These are phyloP conservation scores for Schoenoplectus triqueter DNA, from an alignment of 202 grass and related monocot species.

Conservation along the genomic window DNA sequence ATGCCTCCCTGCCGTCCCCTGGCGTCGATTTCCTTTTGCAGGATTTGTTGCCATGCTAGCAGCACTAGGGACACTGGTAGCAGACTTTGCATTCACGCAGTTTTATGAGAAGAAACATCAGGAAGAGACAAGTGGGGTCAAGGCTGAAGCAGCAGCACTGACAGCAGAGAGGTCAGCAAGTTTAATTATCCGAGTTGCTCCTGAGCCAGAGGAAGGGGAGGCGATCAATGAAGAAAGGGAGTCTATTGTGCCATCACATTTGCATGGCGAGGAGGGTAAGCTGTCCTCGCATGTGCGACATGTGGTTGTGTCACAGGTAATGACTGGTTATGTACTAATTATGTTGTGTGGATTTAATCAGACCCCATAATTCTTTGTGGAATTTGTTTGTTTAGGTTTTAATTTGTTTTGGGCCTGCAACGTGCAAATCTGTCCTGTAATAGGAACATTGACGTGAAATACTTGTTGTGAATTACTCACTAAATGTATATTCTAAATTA, in stretches of 20 bases:
- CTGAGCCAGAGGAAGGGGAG: constrained; percentile 9
- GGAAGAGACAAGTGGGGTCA: constrained; percentile 47
- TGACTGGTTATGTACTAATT: background rate
- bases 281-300: constrained; percentile 65
- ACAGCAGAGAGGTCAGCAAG: constrained; percentile 12
- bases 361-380: background rate
- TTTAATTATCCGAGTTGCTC: background rate
- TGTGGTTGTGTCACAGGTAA: constrained; percentile 82
- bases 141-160: constrained; percentile 43
- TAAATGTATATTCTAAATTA: background rate
- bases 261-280: constrained; percentile 38
- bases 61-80: constrained; percentile 70
- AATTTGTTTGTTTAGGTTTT: constrained; percentile 16
- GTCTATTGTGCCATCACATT: constrained; percentile 30
- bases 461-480: background rate
- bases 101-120: constrained; percentile 82
- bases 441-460: background rate
- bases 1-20: constrained; percentile 64
- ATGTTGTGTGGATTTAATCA: constrained; percentile 10
- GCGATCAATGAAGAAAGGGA: constrained; percentile 33
- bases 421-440: background rate
- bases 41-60: constrained; percentile 87
- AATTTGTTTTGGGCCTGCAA: background rate
- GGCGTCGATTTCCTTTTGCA: constrained; percentile 69
- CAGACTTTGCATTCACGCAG: constrained; percentile 71